A percentile compares a stretch with the other conserved stretches of the same genome.
Evolutionary conservation across 202 grass and related monocot genomes (phyloP).

Genomic region (Panicum virgatum): DNA sequence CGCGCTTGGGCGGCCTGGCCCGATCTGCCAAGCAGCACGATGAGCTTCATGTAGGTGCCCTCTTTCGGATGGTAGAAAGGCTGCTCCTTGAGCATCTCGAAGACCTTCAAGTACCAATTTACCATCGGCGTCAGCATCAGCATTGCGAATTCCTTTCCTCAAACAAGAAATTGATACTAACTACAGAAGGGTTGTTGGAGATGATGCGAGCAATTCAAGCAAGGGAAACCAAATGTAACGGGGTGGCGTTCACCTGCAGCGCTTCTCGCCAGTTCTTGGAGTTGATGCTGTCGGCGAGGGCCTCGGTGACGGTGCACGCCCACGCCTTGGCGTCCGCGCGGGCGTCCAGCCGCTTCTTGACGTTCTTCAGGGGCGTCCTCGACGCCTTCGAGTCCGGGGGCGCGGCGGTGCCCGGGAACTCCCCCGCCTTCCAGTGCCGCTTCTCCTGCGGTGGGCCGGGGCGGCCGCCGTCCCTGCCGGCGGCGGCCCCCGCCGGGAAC

Average conservation of each 20-base stretch:
- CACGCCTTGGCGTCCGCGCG: conserved; percentile 66
- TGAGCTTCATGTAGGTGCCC: conserved; percentile 85
- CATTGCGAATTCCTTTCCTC: background rate
- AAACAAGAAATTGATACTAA: background rate
- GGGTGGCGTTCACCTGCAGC: conserved; percentile 46
- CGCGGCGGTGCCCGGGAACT: conserved; percentile 47
- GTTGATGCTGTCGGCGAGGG: conserved; percentile 63
- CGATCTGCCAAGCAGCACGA: conserved; percentile 64
- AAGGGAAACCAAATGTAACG: background rate
- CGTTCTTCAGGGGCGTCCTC: conserved; percentile 64
- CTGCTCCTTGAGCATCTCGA: conserved; percentile 84
- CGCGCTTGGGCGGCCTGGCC: conserved; percentile 60
- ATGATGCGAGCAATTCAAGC: background rate
- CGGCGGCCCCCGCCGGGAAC: conserved; percentile 20
- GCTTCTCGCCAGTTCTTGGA: conserved; percentile 66
- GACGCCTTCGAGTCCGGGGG: background rate
- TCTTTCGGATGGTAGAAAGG: conserved; percentile 83
- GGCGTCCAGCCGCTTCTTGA: conserved; percentile 69
- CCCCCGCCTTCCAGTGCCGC: conserved; percentile 75
- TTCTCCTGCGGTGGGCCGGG: background rate
- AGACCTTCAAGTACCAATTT: conserved; percentile 45
- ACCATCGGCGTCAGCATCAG: background rate
- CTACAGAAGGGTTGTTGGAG: background rate
- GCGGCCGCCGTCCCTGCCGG: background rate
- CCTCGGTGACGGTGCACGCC: conserved; percentile 84